Evolutionary conservation across 768 basidiomycete species (phyloP).

Genomic region (Mycena albidolilacea): DNA sequence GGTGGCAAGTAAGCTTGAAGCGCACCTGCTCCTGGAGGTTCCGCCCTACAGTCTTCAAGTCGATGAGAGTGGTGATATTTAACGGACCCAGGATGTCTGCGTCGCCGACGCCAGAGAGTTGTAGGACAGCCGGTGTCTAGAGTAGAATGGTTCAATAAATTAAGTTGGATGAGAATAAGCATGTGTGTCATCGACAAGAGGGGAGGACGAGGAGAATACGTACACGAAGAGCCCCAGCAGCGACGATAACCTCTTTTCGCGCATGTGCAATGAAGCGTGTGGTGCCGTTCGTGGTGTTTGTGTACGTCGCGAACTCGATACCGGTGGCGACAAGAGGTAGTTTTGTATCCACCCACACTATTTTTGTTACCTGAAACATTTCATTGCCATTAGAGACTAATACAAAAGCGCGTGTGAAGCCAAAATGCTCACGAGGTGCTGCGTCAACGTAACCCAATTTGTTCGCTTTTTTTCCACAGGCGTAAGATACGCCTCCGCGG

Average conservation of each 20-base stretch:
- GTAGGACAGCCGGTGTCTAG: slow-evolving; percentile 62
- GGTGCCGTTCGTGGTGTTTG: slow-evolving; percentile 50
- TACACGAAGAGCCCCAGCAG: slow-evolving; percentile 66
- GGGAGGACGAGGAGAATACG: not conserved
- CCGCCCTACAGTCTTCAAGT: slow-evolving; percentile 65
- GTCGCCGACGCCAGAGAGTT: slow-evolving; percentile 72
- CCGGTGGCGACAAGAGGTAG: slow-evolving; percentile 60
- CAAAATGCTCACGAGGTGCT: slow-evolving; percentile 43
- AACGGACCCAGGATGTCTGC: slow-evolving; percentile 57
- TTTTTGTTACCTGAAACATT: slow-evolving; percentile 58
- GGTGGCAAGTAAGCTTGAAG: not conserved
- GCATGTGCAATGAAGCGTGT: slow-evolving; percentile 59
- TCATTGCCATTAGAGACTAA: no score
- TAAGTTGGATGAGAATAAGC: not conserved
- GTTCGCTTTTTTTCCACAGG: slow-evolving; percentile 62
- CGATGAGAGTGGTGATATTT: slow-evolving; percentile 61
- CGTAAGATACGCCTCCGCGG: slow-evolving; percentile 66
- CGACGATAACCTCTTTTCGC: slow-evolving; percentile 65
- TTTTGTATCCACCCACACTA: slow-evolving; percentile 53
- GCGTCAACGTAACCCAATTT: slow-evolving; percentile 65
- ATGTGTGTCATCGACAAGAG: no score
- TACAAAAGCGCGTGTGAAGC: not conserved
- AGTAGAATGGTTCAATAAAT: not conserved
- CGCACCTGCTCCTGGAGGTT: slow-evolving; percentile 70
- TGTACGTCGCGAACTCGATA: slow-evolving; percentile 58